Evolutionary conservation across 306 rosid genomes (phyloP), one percentile per base, ranked within the genome.

Genomic region (Vicia faba): DNA sequence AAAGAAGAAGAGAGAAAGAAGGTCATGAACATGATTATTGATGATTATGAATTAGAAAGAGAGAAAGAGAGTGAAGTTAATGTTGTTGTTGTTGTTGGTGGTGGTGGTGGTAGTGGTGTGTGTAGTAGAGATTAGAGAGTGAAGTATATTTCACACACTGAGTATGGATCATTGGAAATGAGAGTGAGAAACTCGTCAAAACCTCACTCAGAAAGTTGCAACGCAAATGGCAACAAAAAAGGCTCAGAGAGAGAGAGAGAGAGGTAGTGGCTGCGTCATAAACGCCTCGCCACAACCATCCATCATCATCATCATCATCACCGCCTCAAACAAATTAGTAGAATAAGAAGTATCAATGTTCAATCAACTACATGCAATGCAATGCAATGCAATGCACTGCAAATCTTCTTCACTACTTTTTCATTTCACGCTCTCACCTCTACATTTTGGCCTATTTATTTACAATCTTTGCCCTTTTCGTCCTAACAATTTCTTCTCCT

Each of bases 251-350:
- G 61, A 55, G 11, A 26, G 16, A n/a, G 16, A n/a, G 23, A 20
- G 23, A 20, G 23, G 5, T 6, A 16, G 11, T 55, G 61, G 39
- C 39, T 55, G 61, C 39, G 19, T 55, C 38, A 26, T 2, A 13
- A 13, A 55, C 38, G 38, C 61, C 61, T 55, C 61, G 61, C 61
- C 61, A 55, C 16, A 55, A 53, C 29, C 13, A 50, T 16, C 3
- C 49, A 43, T 15, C 18, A 16, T 9, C 5, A 26, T 55, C 61
- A 55, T 55, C 61, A n/a, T n/a, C n/a, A n/a, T n/a, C n/a, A 54
- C 1, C 13, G 60, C 60, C 36, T 54, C 60, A 38, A 38, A 12
- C 9, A 38, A n/a, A n/a, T n/a, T n/a, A 11, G 9, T 38, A 29
- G 35, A 29, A 29, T 4, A 29, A 1, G 35, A 29, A 29, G 35